Evolutionary conservation across 768 basidiomycete genomes (phyloP), one percentile per base, ranked within the genome.

Genomic region (Crassisporium funariophilum): DNA sequence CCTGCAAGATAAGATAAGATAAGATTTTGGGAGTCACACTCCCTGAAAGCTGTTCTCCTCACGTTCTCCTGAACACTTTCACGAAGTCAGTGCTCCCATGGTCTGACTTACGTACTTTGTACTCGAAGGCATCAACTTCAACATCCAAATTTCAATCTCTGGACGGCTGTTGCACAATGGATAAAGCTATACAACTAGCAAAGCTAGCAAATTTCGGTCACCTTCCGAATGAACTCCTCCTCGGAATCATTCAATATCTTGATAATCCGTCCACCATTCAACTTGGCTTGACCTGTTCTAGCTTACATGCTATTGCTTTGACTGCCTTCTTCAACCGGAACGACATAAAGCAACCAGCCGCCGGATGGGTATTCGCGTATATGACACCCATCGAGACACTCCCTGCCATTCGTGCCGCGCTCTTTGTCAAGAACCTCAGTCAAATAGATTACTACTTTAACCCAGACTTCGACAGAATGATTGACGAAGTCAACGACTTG

Each of bases 391-490:
- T 37, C 6, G 39, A 51, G 33, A 51, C 50, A 5, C 46, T 51
- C 1, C 31, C 23, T 13, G 50, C 46, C 3, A 23, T 51, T 15
- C 45, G 38, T 25, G 40, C 39, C 7, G 50, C 50, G 4, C 38
- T 41, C 10, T 51, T 49, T 19, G 45, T 51, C 5, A 41, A 41
- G 19, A 35, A 27, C 2, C 33, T 51, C 12, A 24, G 29, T 3
- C 45, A 51, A 27, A 19, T 51, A 7, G 38, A 52, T 37, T 52
- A 25, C 35, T 47, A 47, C 35, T 35, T 52, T n/a, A 52, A 47
- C 39, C 34, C 33, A 9, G 40, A 21, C 5, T 2, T 52, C 15
- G 46, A 52, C 24, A 17, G 40, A 11, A 33, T 52, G 9, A 8
- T 52, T 9, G 24, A 24, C 5, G 50, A 52, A 19, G 46, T 42